Evolutionary conservation across 305 asterid genomes (phyloP).

Genomic region (Nicotiana rustica): DNA sequence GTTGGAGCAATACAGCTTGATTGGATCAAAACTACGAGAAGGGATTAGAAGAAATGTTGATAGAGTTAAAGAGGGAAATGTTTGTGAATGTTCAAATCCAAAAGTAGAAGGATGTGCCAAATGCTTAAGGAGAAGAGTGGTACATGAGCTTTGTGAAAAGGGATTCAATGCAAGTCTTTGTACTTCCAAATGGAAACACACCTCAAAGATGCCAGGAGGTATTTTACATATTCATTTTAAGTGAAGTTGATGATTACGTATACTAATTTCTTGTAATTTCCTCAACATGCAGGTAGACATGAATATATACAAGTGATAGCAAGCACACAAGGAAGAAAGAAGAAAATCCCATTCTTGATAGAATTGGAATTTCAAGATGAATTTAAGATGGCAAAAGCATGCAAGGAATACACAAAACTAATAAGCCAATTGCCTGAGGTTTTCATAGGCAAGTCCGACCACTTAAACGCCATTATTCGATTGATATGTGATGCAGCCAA

Average conservation of each 20-base stretch:
- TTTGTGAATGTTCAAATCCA: conserved; percentile 47
- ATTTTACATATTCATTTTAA: not conserved
- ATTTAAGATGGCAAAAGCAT: conserved; percentile 61
- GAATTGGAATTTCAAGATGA: conserved; percentile 61
- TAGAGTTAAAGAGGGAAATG: conserved; percentile 37
- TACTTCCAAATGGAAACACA: conserved; percentile 55
- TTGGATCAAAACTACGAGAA: conserved; percentile 49
- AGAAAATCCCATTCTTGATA: conserved; percentile 49
- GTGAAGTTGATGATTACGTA: no score
- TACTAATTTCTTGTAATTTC: no score
- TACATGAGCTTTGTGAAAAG: conserved; percentile 46
- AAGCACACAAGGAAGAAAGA: conserved; percentile 53
- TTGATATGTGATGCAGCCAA: conserved; percentile 62
- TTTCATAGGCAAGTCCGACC: conserved; percentile 55
- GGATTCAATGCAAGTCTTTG: conserved; percentile 53
- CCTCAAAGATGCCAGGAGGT: conserved; percentile 56
- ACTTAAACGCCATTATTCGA: conserved; percentile 53
- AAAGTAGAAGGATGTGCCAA: conserved; percentile 40
- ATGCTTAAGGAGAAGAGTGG: conserved; percentile 50
- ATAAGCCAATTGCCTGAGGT: conserved; percentile 52
- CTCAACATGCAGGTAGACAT: conserved; percentile 49
- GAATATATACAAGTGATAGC: conserved; percentile 64
- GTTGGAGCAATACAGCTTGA: conserved; percentile 49
- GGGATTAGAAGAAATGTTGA: conserved; percentile 47
- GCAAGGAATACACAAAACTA: conserved; percentile 49